These are phyloP conservation scores for Ceratocystiopsis sp. DNA, from an alignment of 2,329 filamentous ascomycete genomes.

Conservation along the genomic window DNA sequence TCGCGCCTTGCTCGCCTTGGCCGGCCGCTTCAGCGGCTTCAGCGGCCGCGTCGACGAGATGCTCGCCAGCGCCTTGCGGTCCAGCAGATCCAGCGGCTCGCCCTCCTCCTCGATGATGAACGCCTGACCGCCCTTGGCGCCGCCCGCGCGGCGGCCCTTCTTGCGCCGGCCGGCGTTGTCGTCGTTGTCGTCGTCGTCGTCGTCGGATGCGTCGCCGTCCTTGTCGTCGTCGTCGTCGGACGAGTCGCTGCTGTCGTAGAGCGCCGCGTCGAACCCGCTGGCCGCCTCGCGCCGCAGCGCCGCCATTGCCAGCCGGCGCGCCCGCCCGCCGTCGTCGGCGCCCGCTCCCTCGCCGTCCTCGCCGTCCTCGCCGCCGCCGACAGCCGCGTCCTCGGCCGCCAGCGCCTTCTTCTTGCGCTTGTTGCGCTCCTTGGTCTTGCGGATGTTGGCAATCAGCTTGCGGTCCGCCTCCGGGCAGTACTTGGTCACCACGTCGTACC, in stretches of 20 bases:
- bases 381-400: constrained; percentile 23
- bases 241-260: constrained; percentile 51
- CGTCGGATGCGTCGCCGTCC: background rate
- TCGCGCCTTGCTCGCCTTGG: constrained; percentile 44
- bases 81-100: constrained; percentile 85
- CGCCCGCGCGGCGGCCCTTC: constrained; percentile 21
- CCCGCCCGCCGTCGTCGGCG: constrained; percentile 30
- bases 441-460: constrained; percentile 85
- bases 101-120: constrained; percentile 93
- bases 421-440: constrained; percentile 79
- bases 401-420: constrained; percentile 74
- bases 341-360: constrained; percentile 27
- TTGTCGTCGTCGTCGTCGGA: constrained; percentile 45
- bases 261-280: constrained; percentile 89
- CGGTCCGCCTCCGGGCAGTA: constrained; percentile 71
- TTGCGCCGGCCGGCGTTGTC: constrained; percentile 10
- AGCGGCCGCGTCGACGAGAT: constrained; percentile 81
- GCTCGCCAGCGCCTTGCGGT: constrained; percentile 73
- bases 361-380: constrained; percentile 38
- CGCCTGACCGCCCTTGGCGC: constrained; percentile 45
- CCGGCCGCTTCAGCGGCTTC: constrained; percentile 37
- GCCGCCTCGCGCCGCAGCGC: constrained; percentile 46
- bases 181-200: background rate
- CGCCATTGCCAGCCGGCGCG: constrained; percentile 24
- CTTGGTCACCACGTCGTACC: constrained; percentile 61